Percentiles rank a stretch among this genome's conserved stretches.
Evolutionary conservation across 78 protist species (phyloP).

Genomic region (Capsaspora owczarzaki): DNA sequence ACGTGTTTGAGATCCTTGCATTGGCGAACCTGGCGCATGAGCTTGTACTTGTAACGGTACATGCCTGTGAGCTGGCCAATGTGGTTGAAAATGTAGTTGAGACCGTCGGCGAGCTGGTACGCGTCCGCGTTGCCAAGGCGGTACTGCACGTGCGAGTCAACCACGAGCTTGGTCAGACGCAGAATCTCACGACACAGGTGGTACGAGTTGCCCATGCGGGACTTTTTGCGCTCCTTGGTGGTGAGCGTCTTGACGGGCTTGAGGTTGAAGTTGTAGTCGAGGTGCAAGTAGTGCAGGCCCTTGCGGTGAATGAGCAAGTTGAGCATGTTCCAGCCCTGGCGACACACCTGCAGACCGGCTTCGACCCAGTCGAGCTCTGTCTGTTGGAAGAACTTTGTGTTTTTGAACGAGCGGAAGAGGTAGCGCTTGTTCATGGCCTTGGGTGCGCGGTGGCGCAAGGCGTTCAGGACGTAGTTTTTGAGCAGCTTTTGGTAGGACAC

Average conservation of each 20-base stretch:
- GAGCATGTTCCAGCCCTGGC: slow-evolving; percentile 99
- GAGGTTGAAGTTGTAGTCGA: slow-evolving; percentile 99
- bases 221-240: slow-evolving; percentile 99
- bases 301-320: slow-evolving; percentile 97
- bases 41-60: slow-evolving; percentile 99
- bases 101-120: slow-evolving; percentile 93
- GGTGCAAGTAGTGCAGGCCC: slow-evolving; percentile 95
- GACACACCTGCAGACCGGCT: slow-evolving; percentile 99
- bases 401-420: slow-evolving; percentile 69
- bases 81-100: slow-evolving; percentile 96
- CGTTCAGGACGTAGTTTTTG: slow-evolving; percentile 89
- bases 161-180: slow-evolving; percentile 93
- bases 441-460: slow-evolving; percentile 55
- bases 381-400: slow-evolving; percentile 95
- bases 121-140: slow-evolving; percentile 82
- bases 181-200: slow-evolving; percentile 93
- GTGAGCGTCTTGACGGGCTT: slow-evolving; percentile 99
- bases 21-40: slow-evolving; percentile 96
- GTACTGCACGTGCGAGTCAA: slow-evolving; percentile 97
- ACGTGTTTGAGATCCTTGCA: slow-evolving; percentile 96
- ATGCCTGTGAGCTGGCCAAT: slow-evolving; percentile 99
- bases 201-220: slow-evolving; percentile 98
- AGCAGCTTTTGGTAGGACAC: slow-evolving; percentile 97
- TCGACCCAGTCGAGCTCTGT: slow-evolving; percentile 99
- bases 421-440: slow-evolving; percentile 76